Evolutionary conservation across 805 yeast species (phyloP), one percentile per base, ranked within the genome.

Genomic region (Maudiozyma bulderi): DNA sequence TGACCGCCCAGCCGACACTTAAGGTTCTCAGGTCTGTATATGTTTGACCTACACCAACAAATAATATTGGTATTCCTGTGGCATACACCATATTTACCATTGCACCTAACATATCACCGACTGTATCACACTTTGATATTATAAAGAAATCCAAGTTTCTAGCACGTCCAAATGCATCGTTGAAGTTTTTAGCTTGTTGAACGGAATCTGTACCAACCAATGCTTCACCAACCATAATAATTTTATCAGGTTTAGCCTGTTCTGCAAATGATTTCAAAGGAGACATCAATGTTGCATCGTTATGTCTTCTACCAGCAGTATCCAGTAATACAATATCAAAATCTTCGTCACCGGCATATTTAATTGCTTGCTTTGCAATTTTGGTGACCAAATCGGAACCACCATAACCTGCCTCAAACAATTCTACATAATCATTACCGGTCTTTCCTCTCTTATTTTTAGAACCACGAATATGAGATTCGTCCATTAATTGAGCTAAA

Each of bases 161-260:
- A 38, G 75, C 77, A 49, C 82, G 81, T 20, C 98, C 98, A 68
- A 93, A 91, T 0, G 97, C 96, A 57, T 81, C 80, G 63, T 91
- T 90, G 72, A 91, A 91, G 64, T 93, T 90, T 47, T 80, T 79
- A 0, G 98, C 98, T 66, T 91, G 99, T 66, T 85, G 85, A 3
- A 93, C 97, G 1, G 97, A 87, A 64, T 91, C 99, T 0, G 98
- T 90, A 14, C 99, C 99, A 1, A 91, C 98, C 38, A 91, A 72
- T 0, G 99, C 99, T 67, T 91, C 99, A 40, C 97, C 98, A 15
- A 91, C 99, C 98, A 93, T 93, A 61, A 91, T 90, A 59, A 91
- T 91, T 65, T 87, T 91, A 68, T 91, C 93, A 0, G 98, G 99
- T 45, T 87, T 77, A 2, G 98, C 98, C 45, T 95, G 90, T 59